Evolutionary conservation across 306 rosid genomes (phyloP), one percentile per base, ranked within the genome.

Genomic region (Cotoneaster glaucophyllus): DNA sequence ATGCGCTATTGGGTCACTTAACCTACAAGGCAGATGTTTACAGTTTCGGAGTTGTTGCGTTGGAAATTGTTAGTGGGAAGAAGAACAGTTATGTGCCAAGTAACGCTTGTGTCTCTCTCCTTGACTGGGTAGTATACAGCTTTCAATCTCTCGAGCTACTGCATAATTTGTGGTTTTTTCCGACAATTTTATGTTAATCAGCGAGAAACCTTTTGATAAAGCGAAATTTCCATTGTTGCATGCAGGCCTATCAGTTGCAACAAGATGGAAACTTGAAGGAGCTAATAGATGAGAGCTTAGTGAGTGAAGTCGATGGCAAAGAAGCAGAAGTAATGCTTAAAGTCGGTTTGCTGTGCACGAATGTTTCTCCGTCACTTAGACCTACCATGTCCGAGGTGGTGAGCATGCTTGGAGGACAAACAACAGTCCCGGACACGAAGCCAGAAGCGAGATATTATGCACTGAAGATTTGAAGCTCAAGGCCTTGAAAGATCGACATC

Each of bases 331-430:
- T 53, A 54, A 70, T 86, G 81, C 70, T 85, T 14, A 85, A 74
- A 83, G 77, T 85, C n/a, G 88, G 87, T 53, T 82, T 86, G 14
- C 19, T 90, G 18, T 90, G 93, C 85, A 86, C 96, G 2, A 83
- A 83, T 79, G 88, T 80, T 9, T 85, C 91, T 7, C 71, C 89
- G 6, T 79, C 87, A 28, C 48, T 85, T 26, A 80, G 96, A 82
- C 93, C 93, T 44, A 75, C 80, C 7, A 90, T 90, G 91, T 83
- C 90, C 7, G 90, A 82, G 64, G 93, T 80, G 66, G 91, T 86
- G 74, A 83, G 77, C 73, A 86, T 85, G 87, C 91, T 90, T 66
- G 89, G 88, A 83, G 91, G 90, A 61, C 32, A 66, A 70, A 65
- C 67, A 65, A 32, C 1, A 19, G 82, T 89, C 73, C 90, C 97